Evolutionary conservation across 208 protist species (phyloP), one percentile per base, ranked within the genome.

Genomic region (Trypanosoma lewisi): DNA sequence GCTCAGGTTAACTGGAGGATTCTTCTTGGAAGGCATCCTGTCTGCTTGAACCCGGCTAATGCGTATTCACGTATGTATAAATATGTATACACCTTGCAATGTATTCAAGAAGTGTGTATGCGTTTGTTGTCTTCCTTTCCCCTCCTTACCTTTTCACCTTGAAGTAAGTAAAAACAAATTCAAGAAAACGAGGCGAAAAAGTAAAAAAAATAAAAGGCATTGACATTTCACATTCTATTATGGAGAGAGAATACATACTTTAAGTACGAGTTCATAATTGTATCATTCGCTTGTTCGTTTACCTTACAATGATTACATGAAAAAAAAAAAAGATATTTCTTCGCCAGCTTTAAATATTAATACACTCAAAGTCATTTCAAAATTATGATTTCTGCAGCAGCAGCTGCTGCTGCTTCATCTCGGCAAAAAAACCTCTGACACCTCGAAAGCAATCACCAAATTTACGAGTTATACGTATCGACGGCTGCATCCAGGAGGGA

Each of bases 371-470:
- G n/a, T n/a, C n/a, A n/a, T n/a, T n/a, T n/a, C n/a, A n/a, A n/a
- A n/a, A n/a, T n/a, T n/a, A n/a, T n/a, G n/a, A n/a, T n/a, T n/a
- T n/a, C n/a, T n/a, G n/a, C n/a, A n/a, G n/a, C n/a, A n/a, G n/a
- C n/a, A n/a, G n/a, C n/a, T n/a, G n/a, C n/a, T n/a, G n/a, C n/a
- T 41, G 27, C 16, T 36, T 30, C 19, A 56, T 5, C 17, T 4
- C 21, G 12, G 42, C 19, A 68, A 93, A 94, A 57, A 94, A 94
- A 0, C 64, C 57, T 23, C 87, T 61, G 23, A 94, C 58, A 23
- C 82, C 80, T 4, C 78, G 23, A 47, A 94, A 94, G 60, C 84
- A 91, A 51, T 88, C 77, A 1, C 85, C 85, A 73, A 87, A 91
- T 31, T 39, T 72, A 16, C 57, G 31, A 4, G 74, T 57, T 14